Conservation (phyloP, 306 rosid genomes). For the Prinsepia uniflora region DNA sequence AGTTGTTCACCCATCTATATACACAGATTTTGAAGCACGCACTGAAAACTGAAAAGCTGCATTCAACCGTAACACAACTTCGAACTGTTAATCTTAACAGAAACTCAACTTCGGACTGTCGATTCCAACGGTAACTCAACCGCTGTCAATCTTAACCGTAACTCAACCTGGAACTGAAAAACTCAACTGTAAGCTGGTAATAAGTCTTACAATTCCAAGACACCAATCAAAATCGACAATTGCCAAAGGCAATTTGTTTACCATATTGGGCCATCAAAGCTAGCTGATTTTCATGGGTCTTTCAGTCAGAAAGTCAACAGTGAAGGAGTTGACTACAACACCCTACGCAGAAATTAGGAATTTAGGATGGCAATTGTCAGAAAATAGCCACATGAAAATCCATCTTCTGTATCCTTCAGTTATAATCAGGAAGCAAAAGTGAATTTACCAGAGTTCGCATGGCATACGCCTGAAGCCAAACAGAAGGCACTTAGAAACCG, state of each 20-base stretch:
- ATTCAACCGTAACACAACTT: not conserved
- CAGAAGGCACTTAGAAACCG: slow-evolving; percentile 15
- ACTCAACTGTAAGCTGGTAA: not conserved
- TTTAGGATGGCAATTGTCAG: not conserved
- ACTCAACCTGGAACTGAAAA: not conserved
- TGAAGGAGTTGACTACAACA: not conserved
- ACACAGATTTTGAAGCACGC: not conserved
- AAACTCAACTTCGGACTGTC: not conserved
- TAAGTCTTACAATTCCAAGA: not conserved
- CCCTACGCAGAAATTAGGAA: not conserved
- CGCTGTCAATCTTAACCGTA: not conserved
- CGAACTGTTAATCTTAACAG: not conserved
- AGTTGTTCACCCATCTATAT: not conserved
- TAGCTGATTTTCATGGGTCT: not conserved
- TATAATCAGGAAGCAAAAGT: not conserved
- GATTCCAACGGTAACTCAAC: not conserved
- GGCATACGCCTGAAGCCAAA: slow-evolving; percentile 10
- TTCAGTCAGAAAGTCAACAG: not conserved
- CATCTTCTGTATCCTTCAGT: slow-evolving; percentile 6
- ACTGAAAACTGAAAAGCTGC: not conserved
- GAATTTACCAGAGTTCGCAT: slow-evolving; percentile 14
- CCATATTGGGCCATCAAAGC: not conserved
- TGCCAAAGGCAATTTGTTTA: not conserved
- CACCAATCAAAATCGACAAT: slow-evolving; percentile 1
- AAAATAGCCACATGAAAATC: not conserved